A percentile compares a stretch with the other conserved stretches of the same genome.
Evolutionary conservation across 352 stramenopile species (phyloP).

Genomic region (Phytophthora brassicae): DNA sequence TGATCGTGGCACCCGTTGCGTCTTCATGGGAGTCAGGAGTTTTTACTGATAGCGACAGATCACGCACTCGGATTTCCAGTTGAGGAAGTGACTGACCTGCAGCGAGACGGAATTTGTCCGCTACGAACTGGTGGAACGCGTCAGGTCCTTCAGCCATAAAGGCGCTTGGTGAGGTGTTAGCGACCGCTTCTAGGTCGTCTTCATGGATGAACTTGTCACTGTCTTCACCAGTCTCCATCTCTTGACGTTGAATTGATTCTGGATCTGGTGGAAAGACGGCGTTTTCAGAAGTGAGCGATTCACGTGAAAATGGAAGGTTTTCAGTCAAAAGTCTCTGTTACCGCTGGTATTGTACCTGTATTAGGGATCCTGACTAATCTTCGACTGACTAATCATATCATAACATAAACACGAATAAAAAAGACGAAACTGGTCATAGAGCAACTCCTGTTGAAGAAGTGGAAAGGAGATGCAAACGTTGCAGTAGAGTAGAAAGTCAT

Average conservation of each 20-base stretch:
- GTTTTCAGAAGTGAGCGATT: conserved; percentile 26
- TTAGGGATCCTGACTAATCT: too few species aligned
- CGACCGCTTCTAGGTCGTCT: background rate
- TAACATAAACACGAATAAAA: background rate
- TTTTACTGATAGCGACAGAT: conserved; percentile 38
- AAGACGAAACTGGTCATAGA: background rate
- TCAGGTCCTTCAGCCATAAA: conserved; percentile 36
- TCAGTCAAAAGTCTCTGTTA: conserved; percentile 21
- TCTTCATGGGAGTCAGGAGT: conserved; percentile 5
- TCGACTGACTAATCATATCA: too few species aligned
- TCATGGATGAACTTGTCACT: conserved; percentile 1
- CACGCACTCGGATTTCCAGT: conserved; percentile 40
- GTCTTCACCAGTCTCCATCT: conserved; percentile 15
- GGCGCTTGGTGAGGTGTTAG: conserved; percentile 14
- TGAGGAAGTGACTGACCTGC: conserved; percentile 35
- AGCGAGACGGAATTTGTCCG: conserved; percentile 28
- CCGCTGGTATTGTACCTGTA: too few species aligned
- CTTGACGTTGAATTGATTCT: background rate
- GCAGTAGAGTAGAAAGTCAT: conserved; percentile 20
- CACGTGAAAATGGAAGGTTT: conserved; percentile 20
- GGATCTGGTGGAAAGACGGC: background rate
- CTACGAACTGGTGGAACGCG: conserved; percentile 38
- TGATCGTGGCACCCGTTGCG: background rate
- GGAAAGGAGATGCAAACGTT: too few species aligned
- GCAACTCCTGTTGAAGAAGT: too few species aligned